These are phyloP conservation scores for Eremochloa ophiuroides DNA, from an alignment of 176 grass and related monocot genomes.

Conservation along the genomic window DNA sequence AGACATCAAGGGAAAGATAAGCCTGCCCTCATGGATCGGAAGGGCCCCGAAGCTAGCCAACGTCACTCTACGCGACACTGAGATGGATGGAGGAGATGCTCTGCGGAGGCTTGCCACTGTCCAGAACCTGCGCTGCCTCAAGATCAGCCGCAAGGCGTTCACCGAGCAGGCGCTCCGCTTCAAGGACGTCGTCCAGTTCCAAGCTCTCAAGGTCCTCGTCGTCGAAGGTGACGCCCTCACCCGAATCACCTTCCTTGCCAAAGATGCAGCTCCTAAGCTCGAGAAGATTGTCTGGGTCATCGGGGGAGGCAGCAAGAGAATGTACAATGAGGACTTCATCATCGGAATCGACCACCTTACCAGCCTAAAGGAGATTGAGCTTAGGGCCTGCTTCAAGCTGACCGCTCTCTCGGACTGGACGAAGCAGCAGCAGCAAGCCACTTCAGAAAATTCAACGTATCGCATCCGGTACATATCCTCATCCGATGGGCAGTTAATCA, in stretches of 20 bases:
- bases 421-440: too few relatives aligned
- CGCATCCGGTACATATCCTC: background rate
- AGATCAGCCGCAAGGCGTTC: background rate
- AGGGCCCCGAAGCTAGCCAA: background rate
- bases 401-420: background rate
- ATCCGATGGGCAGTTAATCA: background rate
- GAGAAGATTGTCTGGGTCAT: background rate
- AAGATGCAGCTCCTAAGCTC: background rate
- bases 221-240: background rate
- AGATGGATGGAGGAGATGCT: background rate
- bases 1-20: background rate
- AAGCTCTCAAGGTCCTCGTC: background rate
- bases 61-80: background rate
- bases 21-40: background rate
- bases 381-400: background rate
- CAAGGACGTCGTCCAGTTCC: background rate
- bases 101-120: background rate
- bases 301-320: background rate
- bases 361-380: background rate
- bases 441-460: background rate
- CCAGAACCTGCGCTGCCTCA: background rate
- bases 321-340: background rate
- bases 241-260: background rate
- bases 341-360: background rate
- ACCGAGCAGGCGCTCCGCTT: background rate